phyloP scores from a whole-genome alignment of 805 yeast species.

The Yamadazyma endophytica region DNA sequence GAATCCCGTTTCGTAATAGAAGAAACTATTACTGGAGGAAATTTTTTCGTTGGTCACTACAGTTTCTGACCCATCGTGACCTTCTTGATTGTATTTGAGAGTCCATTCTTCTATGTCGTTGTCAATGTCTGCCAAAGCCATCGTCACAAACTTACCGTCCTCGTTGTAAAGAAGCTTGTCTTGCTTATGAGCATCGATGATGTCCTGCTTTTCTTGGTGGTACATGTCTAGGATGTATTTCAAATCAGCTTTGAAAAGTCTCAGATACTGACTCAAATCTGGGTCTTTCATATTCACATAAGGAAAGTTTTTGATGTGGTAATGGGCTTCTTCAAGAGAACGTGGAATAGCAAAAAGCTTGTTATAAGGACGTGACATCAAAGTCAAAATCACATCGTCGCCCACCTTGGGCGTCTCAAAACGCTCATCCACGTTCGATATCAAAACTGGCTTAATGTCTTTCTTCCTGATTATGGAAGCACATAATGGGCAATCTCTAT shows the following conservation, averaged over 20 bases:
- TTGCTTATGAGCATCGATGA: constrained; percentile 48
- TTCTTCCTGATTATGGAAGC: constrained; percentile 48
- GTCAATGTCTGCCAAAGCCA: constrained; percentile 56
- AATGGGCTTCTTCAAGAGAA: constrained; percentile 20
- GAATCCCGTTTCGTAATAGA: constrained; percentile 76
- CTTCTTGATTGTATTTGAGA: constrained; percentile 5
- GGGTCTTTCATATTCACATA: constrained; percentile 34
- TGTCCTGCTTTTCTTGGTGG: constrained; percentile 53
- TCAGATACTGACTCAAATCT: constrained; percentile 43
- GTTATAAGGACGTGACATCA: constrained; percentile 51
- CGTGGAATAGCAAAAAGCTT: constrained; percentile 49
- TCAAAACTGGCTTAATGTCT: constrained; percentile 63
- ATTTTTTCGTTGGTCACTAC: constrained; percentile 13
- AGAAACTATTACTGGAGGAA: constrained; percentile 48
- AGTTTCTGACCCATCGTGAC: constrained; percentile 2
- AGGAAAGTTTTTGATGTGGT: constrained; percentile 44
- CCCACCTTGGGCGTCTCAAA: constrained; percentile 57
- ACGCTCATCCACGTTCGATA: constrained; percentile 45
- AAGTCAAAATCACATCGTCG: constrained; percentile 52
- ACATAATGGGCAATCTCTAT: constrained; percentile 81
- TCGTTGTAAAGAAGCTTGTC: constrained; percentile 62
- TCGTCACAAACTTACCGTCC: constrained; percentile 47
- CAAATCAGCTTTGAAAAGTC: constrained; percentile 66
- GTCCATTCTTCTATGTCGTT: constrained; percentile 38
- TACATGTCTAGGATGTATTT: constrained; percentile 51